phyloP scores from a whole-genome alignment of 225 moss, liverwort and hornwort species.

The Physcomitrellopsis africana region DNA sequence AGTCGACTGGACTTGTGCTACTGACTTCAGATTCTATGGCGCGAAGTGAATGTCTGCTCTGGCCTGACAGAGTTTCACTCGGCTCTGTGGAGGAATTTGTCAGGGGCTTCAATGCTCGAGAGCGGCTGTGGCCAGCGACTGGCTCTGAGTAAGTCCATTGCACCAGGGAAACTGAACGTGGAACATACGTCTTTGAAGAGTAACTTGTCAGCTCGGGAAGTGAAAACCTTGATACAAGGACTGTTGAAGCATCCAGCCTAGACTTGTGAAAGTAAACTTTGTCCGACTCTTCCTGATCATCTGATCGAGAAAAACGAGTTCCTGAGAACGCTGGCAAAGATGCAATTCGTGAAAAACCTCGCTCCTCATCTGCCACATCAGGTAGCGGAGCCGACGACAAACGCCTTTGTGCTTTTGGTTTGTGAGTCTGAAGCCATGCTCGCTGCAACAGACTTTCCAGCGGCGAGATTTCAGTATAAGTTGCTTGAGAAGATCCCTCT shows the following conservation, averaged over 20 bases:
- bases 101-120: conserved; percentile 19
- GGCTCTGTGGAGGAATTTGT: conserved; percentile 25
- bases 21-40: conserved; percentile 35
- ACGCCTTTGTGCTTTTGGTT: conserved; percentile 40
- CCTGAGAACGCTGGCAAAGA: conserved; percentile 19
- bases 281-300: conserved; percentile 27
- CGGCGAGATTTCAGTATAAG: conserved; percentile 34
- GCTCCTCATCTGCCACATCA: conserved; percentile 31
- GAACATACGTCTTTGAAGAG: conserved; percentile 41
- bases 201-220: conserved; percentile 42
- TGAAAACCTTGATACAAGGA: conserved; percentile 39
- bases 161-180: conserved; percentile 39
- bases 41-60: conserved; percentile 22
- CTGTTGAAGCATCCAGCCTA: conserved; percentile 29
- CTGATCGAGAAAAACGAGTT: conserved; percentile 9
- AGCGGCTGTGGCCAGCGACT: conserved; percentile 20
- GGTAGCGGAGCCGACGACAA: conserved; percentile 16
- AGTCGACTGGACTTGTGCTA: conserved; percentile 37
- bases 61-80: conserved; percentile 26
- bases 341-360: conserved; percentile 15
- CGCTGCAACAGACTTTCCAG: conserved; percentile 47
- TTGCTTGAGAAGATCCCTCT: conserved; percentile 30
- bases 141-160: conserved; percentile 24
- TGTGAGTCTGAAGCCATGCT: conserved; percentile 47
- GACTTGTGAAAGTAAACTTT: conserved; percentile 42